A percentile compares a stretch with the other conserved stretches of the same genome.
Conservation (phyloP, 805 yeast genomes). For the Naumovozyma castellii region DNA sequence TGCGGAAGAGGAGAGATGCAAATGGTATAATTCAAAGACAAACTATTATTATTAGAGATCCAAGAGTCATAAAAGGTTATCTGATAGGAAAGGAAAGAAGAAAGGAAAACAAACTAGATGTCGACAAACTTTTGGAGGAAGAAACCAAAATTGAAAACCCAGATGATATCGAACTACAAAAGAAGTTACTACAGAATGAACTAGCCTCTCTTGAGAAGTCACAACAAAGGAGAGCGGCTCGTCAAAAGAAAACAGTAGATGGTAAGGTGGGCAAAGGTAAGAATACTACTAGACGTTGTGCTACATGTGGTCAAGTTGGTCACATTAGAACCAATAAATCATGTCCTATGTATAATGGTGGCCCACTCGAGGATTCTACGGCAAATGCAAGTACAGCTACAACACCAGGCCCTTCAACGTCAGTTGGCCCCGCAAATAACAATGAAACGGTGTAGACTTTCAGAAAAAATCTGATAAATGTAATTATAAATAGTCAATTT, state of each 20-base stretch:
- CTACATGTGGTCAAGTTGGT: slow-evolving; percentile 91
- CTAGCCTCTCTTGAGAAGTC: slow-evolving; percentile 75
- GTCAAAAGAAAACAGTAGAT: slow-evolving; percentile 33
- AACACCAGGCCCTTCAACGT: background rate
- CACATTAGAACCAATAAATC: slow-evolving; percentile 83
- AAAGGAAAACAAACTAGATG: slow-evolving; percentile 61
- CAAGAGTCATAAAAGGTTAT: slow-evolving; percentile 79
- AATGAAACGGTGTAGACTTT: no score
- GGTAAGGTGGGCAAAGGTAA: slow-evolving; percentile 26
- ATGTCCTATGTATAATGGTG: slow-evolving; percentile 76
- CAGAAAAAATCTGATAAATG: no score
- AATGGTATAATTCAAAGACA: slow-evolving; percentile 80
- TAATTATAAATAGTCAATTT: no score
- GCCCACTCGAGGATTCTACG: slow-evolving; percentile 5
- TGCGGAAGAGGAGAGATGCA: slow-evolving; percentile 71
- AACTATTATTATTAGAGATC: slow-evolving; percentile 71
- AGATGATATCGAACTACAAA: slow-evolving; percentile 68
- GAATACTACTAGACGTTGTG: slow-evolving; percentile 66
- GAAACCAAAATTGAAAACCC: slow-evolving; percentile 46
- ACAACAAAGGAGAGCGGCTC: slow-evolving; percentile 53
- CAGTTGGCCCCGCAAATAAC: no score
- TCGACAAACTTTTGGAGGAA: slow-evolving; percentile 30
- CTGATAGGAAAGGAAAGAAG: slow-evolving; percentile 54
- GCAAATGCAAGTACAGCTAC: background rate
- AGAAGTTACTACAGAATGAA: slow-evolving; percentile 70